Base-by-base conservation (phyloP, 163 green algal genomes). In the Scenedesmus sp. region DNA sequence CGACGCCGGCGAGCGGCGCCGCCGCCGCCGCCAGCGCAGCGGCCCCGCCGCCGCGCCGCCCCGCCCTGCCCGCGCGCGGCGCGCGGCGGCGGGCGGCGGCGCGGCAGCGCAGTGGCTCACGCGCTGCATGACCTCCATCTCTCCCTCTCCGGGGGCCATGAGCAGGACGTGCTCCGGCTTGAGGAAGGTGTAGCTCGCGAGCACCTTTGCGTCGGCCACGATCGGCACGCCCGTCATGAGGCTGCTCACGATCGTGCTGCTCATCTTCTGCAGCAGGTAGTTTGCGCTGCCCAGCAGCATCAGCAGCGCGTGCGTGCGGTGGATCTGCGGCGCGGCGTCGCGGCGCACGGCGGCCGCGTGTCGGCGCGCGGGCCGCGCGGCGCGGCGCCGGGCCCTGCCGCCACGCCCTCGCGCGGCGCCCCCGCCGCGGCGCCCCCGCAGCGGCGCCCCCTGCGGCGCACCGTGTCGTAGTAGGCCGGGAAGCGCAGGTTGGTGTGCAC, bases 181-280 rank as follows among this genome's bases (percentile, higher is more conserved):
- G 28, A 83, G 77, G 57, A 75, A 78, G 34, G 66, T 73, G 60
- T 83, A 83, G 11, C 56, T 47, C 45, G 33, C 39, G n/a, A 83
- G 66, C 47, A 78, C 47, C 39, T 48, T 6, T 3, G 48, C 56
- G 53, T 78, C 66, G 10, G 66, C 77, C 10, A 83, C 50, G 26
- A 83, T 50, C 48, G 77, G 77, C 20, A 42, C 45, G 14, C 65
- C 77, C n/a, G 77, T 83, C 63, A 73, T 83, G 7, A 83, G 77
- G 31, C 57, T 75, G 45, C 57, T 66, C 66, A 78, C 77, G 39
- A 83, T 33, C 0, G 77, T 79, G 66, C 54, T 74, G 57, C 47
- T 74, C 58, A 78, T 78, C 57, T 78, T 83, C 33, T 65, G 53
- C 24, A 57, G 26, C 26, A 83, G 58, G 66, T 83, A 83, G 33